A percentile compares a stretch with the other conserved stretches of the same genome.
Conservation (phyloP, 2,329 filamentous ascomycete species). For the Fonsecaea erecta region DNA sequence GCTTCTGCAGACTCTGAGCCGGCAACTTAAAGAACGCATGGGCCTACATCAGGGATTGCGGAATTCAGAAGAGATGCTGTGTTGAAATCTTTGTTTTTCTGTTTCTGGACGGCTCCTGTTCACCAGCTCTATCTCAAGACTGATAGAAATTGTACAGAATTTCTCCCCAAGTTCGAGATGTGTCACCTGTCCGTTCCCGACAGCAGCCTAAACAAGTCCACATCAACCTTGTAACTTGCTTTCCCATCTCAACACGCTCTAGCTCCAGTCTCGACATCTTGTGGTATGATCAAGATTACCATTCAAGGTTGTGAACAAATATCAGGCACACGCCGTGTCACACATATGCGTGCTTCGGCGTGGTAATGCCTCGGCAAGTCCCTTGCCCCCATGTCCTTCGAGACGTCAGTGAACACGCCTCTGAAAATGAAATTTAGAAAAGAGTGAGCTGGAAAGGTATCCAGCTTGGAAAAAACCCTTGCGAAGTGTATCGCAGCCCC, state of each 20-base stretch:
- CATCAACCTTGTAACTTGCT: neutral
- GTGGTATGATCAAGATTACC: conserved; percentile 23
- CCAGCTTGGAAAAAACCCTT: neutral
- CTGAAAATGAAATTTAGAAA: neutral
- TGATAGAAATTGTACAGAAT: neutral
- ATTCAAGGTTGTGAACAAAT: conserved; percentile 14
- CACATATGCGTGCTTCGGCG: neutral
- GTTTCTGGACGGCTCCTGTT: conserved; percentile 3
- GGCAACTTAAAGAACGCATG: neutral
- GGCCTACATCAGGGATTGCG: neutral
- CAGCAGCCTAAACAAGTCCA: neutral
- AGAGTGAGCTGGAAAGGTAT: neutral
- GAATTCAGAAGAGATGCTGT: neutral
- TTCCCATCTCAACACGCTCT: neutral
- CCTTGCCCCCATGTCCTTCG: neutral
- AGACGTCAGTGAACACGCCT: neutral
- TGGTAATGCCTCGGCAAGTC: neutral
- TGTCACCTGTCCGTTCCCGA: neutral
- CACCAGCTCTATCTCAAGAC: conserved; percentile 9
- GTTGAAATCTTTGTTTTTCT: conserved; percentile 4
- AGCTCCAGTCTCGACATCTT: conserved; percentile 11
- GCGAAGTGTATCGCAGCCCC: neutral
- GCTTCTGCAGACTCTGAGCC: neutral
- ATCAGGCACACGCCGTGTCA: conserved; percentile 3
- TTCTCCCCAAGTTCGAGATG: neutral